Base-by-base conservation (phyloP, 805 yeast species). In the Starmerella etchellsii region DNA sequence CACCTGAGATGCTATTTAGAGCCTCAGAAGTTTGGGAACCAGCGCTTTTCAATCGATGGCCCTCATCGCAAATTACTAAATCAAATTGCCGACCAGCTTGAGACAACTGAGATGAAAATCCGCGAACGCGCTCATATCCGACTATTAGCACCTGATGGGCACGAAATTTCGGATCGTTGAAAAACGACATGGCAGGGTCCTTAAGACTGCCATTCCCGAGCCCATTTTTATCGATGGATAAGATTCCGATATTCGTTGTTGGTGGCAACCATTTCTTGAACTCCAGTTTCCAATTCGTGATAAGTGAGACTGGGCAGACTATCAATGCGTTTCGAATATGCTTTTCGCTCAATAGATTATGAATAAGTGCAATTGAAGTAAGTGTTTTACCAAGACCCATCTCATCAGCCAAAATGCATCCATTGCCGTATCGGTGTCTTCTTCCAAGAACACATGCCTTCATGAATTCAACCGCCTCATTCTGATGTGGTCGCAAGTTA, bases 361-460 rank as follows among this genome's bases (percentile, higher is more conserved):
- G 84, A 3, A 88, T 68, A 31, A 84, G 57, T 0, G 94, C 56
- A 5, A 91, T 88, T 0, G 95, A 74, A 72, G 78, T 87, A 31
- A 91, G 60, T 0, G 97, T 87, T 53, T 81, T 81, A 2, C 95
- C 95, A 15, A 91, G 64, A 0, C 98, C 98, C 98, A 91, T 91
- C 52, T 88, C 97, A 59, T 91, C 98, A 0, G 98, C 98, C 32
- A 91, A 59, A 4, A 91, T 61, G 2, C 88, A 87, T 0, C 98
- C 97, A 0, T 73, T 71, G 2, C 64, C 63, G 11, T 48, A 37
- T 18, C 60, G 60, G 3, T 67, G 69, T 21, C 70, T 62, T 38
- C 70, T 61, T 0, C 94, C 94, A 78, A 80, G 73, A 1, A 87
- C 70, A 51, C 95, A 82, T 42, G 81, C 79, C 55, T 83, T 83